phyloP scores from a whole-genome alignment of 2,329 filamentous ascomycete species.

The Aspergillus fischeri region DNA sequence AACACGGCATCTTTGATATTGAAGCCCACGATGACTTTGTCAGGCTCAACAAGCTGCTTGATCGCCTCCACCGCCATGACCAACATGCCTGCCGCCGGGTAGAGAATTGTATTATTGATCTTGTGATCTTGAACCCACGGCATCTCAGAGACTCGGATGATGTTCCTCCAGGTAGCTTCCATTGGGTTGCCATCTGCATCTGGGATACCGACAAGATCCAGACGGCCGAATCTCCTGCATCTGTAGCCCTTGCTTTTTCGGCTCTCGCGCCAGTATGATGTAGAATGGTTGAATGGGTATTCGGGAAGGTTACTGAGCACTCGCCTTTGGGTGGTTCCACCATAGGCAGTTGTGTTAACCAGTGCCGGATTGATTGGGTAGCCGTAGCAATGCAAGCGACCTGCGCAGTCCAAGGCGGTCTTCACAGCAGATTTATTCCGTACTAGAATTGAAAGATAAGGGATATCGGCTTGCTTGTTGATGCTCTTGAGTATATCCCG shows the following conservation, averaged over 20 bases:
- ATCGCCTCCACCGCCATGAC: not conserved
- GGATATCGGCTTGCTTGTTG: not conserved
- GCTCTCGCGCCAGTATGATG: constrained; percentile 35
- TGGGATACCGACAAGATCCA: constrained; percentile 15
- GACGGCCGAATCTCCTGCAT: constrained; percentile 6
- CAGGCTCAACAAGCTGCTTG: constrained; percentile 8
- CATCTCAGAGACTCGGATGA: constrained; percentile 30
- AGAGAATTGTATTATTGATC: constrained; percentile 1
- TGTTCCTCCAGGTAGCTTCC: constrained; percentile 41
- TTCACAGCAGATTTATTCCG: not conserved
- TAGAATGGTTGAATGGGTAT: constrained; percentile 40
- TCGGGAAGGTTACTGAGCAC: constrained; percentile 27
- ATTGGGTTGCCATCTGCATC: constrained; percentile 13
- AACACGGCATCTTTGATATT: constrained; percentile 2
- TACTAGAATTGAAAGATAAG: not conserved
- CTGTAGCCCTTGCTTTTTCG: constrained; percentile 15
- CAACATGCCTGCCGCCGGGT: not conserved
- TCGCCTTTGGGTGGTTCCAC: not conserved
- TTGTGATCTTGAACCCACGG: constrained; percentile 47
- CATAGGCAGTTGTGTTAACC: not conserved
- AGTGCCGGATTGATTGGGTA: not conserved
- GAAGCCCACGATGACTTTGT: not conserved
- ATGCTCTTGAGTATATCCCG: constrained; percentile 4
- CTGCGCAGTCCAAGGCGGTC: not conserved
- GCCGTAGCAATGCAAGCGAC: not conserved